Conservation (phyloP, 108 stramenopile species). For the Pinguiococcus pyrenoidosus region DNA sequence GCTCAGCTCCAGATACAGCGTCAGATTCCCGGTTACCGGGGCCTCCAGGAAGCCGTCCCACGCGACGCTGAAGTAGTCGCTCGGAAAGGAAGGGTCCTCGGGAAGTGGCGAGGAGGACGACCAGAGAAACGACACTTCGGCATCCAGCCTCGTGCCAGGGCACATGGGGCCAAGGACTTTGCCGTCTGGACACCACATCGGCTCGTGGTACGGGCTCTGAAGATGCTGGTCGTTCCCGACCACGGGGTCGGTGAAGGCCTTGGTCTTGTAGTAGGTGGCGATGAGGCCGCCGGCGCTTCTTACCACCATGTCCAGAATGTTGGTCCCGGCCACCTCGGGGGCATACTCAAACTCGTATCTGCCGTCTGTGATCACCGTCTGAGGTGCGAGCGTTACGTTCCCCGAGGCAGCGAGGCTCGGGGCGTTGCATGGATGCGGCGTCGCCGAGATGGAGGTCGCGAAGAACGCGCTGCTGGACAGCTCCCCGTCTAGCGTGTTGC, state of each 20-base stretch:
- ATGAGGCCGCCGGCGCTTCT: slow-evolving; percentile 51
- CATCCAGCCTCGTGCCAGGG: slow-evolving; percentile 50
- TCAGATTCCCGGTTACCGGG: slow-evolving; percentile 28
- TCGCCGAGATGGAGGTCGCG: slow-evolving; percentile 2
- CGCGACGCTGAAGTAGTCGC: slow-evolving; percentile 51
- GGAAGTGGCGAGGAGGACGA: slow-evolving; percentile 40
- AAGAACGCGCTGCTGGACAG: slow-evolving; percentile 1
- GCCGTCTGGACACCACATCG: slow-evolving; percentile 2
- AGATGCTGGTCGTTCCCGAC: slow-evolving; percentile 34
- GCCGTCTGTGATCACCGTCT: slow-evolving; percentile 49
- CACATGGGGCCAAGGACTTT: slow-evolving; percentile 33
- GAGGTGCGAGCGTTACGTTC: too few species aligned
- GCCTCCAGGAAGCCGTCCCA: slow-evolving; percentile 47
- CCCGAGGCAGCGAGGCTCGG: too few species aligned
- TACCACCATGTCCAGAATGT: slow-evolving; percentile 32
- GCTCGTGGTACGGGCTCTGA: slow-evolving; percentile 21
- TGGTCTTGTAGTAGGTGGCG: slow-evolving; percentile 45
- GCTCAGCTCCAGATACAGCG: slow-evolving; percentile 33
- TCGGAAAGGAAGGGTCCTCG: slow-evolving; percentile 36
- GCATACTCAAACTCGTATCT: slow-evolving; percentile 38
- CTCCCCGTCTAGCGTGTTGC: slow-evolving; percentile 44
- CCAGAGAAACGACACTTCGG: slow-evolving; percentile 47
- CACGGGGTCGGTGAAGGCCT: slow-evolving; percentile 53
- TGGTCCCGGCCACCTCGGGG: slow-evolving; percentile 48
- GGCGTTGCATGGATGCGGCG: slow-evolving; percentile 6